Evolutionary conservation across 805 yeast genomes (phyloP).

Genomic region (Saccharomycopsis malanga): DNA sequence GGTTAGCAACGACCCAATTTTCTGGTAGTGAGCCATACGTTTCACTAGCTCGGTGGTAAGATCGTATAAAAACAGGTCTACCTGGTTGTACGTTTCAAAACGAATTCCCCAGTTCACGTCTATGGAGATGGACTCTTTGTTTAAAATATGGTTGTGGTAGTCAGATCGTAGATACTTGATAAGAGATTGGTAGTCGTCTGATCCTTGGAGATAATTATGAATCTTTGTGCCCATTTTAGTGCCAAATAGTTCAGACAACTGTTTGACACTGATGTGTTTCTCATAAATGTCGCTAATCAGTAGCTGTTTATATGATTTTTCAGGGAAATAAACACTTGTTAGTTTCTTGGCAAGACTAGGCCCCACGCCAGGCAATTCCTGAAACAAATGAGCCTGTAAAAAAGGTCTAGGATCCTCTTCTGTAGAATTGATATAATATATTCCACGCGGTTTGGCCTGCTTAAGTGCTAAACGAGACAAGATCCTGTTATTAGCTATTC

Average conservation of each 20-base stretch:
- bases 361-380: constrained; percentile 40
- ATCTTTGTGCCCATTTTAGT: constrained; percentile 62
- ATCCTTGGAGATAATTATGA: constrained; percentile 54
- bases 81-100: constrained; percentile 52
- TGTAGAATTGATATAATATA: constrained; percentile 31
- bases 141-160: constrained; percentile 32
- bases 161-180: constrained; percentile 11
- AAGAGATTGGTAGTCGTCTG: constrained; percentile 52
- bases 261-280: constrained; percentile 28
- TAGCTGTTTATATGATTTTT: constrained; percentile 15
- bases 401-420: constrained; percentile 27
- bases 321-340: not conserved
- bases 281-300: constrained; percentile 50
- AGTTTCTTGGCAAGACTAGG: constrained; percentile 15
- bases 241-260: constrained; percentile 51
- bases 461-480: constrained; percentile 69
- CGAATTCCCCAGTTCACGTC: constrained; percentile 92
- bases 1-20: constrained; percentile 51
- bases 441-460: constrained; percentile 77
- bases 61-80: constrained; percentile 53
- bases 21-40: constrained; percentile 41
- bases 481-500: constrained; percentile 66
- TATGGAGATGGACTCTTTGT: constrained; percentile 72
- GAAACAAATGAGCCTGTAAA: constrained; percentile 32
- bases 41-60: constrained; percentile 52